These are phyloP conservation scores for Venturia effusa DNA, from an alignment of 2,329 filamentous ascomycete species.

Conservation along the genomic window DNA sequence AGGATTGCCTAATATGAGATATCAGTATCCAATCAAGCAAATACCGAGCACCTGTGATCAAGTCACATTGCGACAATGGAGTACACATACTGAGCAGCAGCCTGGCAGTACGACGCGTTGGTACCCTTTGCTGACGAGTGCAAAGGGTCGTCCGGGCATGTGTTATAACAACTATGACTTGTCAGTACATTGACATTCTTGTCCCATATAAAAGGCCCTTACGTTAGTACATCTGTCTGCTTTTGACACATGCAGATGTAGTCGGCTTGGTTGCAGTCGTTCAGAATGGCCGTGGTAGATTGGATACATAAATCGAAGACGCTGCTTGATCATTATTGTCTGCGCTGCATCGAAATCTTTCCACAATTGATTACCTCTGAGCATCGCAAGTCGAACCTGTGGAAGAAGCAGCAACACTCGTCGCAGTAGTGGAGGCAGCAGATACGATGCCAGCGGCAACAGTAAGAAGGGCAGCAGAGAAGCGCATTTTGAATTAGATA, in stretches of 20 bases:
- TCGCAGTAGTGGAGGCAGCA: slow-evolving; percentile 28
- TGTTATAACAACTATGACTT: slow-evolving; percentile 46
- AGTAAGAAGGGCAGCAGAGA: slow-evolving; percentile 21
- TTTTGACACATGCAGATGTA: slow-evolving; percentile 49
- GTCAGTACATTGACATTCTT: neutral
- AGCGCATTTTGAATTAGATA: slow-evolving; percentile 21
- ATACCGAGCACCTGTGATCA: neutral
- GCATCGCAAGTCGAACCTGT: slow-evolving; percentile 23
- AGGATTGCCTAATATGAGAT: neutral
- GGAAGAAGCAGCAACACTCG: slow-evolving; percentile 14
- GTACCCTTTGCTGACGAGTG: slow-evolving; percentile 24
- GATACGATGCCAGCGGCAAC: slow-evolving; percentile 29
- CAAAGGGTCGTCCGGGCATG: slow-evolving; percentile 44
- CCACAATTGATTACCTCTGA: slow-evolving; percentile 25
- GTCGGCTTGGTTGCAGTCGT: slow-evolving; percentile 36
- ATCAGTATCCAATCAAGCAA: neutral
- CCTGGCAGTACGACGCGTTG: slow-evolving; percentile 24
- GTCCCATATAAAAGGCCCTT: slow-evolving; percentile 13
- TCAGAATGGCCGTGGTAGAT: slow-evolving; percentile 30
- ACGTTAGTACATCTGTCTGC: slow-evolving; percentile 39
- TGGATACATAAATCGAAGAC: slow-evolving; percentile 40
- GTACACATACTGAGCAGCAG: slow-evolving; percentile 20
- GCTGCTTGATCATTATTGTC: slow-evolving; percentile 20
- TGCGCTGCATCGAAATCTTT: neutral
- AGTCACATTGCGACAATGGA: neutral